These are phyloP conservation scores for Tetrastigma voinierianum DNA, from an alignment of 164 flowering plant species.

Conservation along the genomic window DNA sequence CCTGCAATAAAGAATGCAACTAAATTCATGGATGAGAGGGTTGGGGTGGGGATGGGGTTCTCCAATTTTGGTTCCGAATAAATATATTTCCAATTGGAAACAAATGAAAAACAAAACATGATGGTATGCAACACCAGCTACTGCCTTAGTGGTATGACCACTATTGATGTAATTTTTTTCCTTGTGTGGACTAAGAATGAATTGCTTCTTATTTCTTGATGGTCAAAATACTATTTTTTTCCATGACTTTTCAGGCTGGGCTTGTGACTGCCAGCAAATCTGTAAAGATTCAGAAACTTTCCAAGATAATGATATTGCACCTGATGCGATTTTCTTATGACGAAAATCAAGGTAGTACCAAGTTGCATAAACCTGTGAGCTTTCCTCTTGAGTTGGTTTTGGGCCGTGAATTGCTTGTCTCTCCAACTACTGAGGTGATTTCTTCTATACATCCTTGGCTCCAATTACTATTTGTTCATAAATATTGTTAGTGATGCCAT, in stretches of 20 bases:
- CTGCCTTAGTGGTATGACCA: no score
- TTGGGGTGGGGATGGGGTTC: no score
- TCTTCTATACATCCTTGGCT: neutral
- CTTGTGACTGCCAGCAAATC: constrained; percentile 86
- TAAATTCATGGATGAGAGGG: no score
- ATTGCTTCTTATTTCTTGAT: neutral
- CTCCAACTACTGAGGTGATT: constrained; percentile 69
- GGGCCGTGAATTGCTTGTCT: constrained; percentile 73
- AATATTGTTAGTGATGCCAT: no score
- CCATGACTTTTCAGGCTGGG: constrained; percentile 42
- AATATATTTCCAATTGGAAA: no score
- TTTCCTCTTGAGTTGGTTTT: constrained; percentile 81
- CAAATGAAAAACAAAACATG: no score
- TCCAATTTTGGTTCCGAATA: no score
- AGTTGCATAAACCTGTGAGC: constrained; percentile 77
- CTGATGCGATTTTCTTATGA: constrained; percentile 88
- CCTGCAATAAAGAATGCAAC: no score
- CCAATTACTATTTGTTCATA: no score
- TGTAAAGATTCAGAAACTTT: constrained; percentile 68
- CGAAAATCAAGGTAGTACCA: constrained; percentile 86
- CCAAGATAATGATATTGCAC: constrained; percentile 91
- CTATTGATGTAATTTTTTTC: no score
- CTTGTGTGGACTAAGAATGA: neutral
- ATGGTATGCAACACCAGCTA: no score
- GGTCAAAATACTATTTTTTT: neutral